Evolutionary conservation across 805 yeast genomes (phyloP).

Genomic region (Metschnikowia amazonensis): DNA sequence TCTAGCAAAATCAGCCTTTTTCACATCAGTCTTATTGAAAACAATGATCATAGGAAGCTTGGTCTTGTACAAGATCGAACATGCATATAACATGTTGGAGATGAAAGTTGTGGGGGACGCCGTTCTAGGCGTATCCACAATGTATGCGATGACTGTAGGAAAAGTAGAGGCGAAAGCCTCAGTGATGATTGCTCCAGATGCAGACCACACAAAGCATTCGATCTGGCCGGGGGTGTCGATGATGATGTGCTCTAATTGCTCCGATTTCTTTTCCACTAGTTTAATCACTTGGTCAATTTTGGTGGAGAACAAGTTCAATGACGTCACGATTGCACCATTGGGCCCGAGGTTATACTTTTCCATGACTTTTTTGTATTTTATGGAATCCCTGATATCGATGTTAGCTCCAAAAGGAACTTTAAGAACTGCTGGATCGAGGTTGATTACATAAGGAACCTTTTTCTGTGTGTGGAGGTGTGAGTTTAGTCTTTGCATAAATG

Average conservation of each 20-base stretch:
- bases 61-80: conserved; percentile 93
- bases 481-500: conserved; percentile 92
- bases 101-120: conserved; percentile 94
- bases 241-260: conserved; percentile 60
- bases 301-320: conserved; percentile 86
- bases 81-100: conserved; percentile 97
- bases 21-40: conserved; percentile 90
- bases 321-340: conserved; percentile 96
- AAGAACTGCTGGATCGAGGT: conserved; percentile 93
- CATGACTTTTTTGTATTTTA: conserved; percentile 94
- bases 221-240: conserved; percentile 99
- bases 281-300: conserved; percentile 93
- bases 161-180: conserved; percentile 94
- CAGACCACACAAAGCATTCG: conserved; percentile 98
- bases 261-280: conserved; percentile 74
- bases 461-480: conserved; percentile 75
- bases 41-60: conserved; percentile 95
- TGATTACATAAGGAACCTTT: conserved; percentile 83
- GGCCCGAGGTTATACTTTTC: conserved; percentile 94
- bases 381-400: conserved; percentile 93
- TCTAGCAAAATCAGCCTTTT: conserved; percentile 79
- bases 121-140: conserved; percentile 94
- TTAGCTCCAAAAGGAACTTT: conserved; percentile 92
- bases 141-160: conserved; percentile 94
- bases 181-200: conserved; percentile 93